These are phyloP conservation scores for Auricularia heimuer DNA, from an alignment of 768 basidiomycete genomes.

Conservation along the genomic window DNA sequence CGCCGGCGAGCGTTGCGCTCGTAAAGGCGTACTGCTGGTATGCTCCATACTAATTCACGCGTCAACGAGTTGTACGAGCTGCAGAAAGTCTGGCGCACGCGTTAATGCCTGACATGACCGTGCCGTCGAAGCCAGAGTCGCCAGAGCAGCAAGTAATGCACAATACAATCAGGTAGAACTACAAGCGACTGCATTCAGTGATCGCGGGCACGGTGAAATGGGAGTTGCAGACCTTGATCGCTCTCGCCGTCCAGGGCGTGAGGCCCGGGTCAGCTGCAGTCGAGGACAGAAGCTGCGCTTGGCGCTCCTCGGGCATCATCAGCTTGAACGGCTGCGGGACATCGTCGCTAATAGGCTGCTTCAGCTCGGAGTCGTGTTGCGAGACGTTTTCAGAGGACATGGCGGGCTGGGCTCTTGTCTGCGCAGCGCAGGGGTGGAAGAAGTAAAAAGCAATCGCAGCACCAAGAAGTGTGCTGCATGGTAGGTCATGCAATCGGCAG, in stretches of 20 bases:
- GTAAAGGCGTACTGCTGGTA: conserved; percentile 17
- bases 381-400: too few relatives aligned
- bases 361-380: too few relatives aligned
- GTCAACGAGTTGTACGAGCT: neutral
- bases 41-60: conserved; percentile 25
- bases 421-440: too few relatives aligned
- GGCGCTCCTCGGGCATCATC: conserved; percentile 28
- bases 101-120: conserved; percentile 44
- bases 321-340: neutral
- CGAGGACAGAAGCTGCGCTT: conserved; percentile 30
- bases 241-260: conserved; percentile 24
- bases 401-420: too few relatives aligned
- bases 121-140: conserved; percentile 45
- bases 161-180: conserved; percentile 39
- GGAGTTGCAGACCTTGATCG: conserved; percentile 25
- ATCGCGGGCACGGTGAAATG: neutral
- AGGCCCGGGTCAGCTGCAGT: conserved; percentile 35
- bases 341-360: too few relatives aligned
- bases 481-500: too few relatives aligned
- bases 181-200: too few relatives aligned
- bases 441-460: too few relatives aligned
- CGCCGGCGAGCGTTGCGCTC: too few relatives aligned
- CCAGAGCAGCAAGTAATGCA: conserved; percentile 36
- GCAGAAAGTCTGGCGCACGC: neutral
- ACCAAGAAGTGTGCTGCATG: too few relatives aligned